These are phyloP conservation scores for Hysterangium stoloniferum DNA, from an alignment of 768 basidiomycete species.

Conservation along the genomic window DNA sequence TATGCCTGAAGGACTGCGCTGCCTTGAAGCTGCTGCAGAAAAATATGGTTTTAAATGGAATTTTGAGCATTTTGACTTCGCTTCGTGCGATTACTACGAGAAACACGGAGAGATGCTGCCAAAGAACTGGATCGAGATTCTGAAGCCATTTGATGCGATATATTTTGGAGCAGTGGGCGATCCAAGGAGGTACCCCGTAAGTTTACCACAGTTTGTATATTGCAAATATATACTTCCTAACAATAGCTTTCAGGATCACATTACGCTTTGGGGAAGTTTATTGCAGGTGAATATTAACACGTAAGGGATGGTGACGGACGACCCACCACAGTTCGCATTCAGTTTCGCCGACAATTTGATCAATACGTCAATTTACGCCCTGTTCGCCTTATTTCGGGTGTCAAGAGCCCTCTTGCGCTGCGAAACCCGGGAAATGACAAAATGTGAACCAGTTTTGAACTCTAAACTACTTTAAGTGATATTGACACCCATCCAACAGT, in stretches of 20 bases:
- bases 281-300: conserved; percentile 1
- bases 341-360: conserved; percentile 45
- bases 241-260: conserved; percentile 36
- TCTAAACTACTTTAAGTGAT: not conserved
- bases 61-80: conserved; percentile 41
- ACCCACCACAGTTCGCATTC: conserved; percentile 8
- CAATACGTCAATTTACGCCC: conserved; percentile 46
- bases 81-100: conserved; percentile 36
- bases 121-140: conserved; percentile 30
- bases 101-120: conserved; percentile 42
- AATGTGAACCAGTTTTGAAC: not conserved
- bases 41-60: conserved; percentile 39
- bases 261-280: conserved; percentile 41
- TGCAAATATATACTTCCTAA: not conserved
- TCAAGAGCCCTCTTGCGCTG: conserved; percentile 38
- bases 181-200: conserved; percentile 19
- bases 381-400: conserved; percentile 41
- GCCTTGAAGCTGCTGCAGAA: conserved; percentile 35
- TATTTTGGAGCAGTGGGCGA: conserved; percentile 44
- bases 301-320: not conserved
- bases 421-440: conserved; percentile 25
- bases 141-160: conserved; percentile 37
- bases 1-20: conserved; percentile 39
- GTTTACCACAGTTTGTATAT: not conserved
- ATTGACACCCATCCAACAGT: conserved; percentile 19